Percentiles rank a stretch among this genome's conserved stretches.
These are phyloP conservation scores for Helicocarpus griseus DNA, from an alignment of 2,329 filamentous ascomycete genomes.

Conservation along the genomic window DNA sequence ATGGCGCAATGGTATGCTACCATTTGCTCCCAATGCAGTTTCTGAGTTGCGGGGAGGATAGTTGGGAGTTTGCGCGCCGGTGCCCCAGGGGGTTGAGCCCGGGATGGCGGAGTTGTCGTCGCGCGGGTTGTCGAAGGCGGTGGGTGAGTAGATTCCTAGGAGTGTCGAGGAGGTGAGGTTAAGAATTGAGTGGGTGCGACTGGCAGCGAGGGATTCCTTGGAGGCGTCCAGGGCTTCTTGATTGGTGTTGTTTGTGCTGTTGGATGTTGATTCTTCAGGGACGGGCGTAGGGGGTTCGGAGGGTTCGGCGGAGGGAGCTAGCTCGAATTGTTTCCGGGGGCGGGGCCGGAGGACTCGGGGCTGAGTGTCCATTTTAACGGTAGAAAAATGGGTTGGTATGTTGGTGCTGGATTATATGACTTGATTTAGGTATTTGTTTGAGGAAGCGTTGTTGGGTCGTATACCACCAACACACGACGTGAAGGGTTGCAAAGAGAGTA, in stretches of 20 bases:
- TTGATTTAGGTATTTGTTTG: no score
- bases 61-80: constrained; percentile 61
- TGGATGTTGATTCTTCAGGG: constrained; percentile 25
- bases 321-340: constrained; percentile 61
- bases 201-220: constrained; percentile 35
- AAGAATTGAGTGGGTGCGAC: constrained; percentile 65
- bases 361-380: constrained; percentile 10
- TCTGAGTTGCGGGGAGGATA: not conserved
- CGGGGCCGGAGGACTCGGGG: constrained; percentile 58
- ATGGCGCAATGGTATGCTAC: no score
- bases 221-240: constrained; percentile 11
- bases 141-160: constrained; percentile 77
- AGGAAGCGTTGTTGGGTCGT: no score
- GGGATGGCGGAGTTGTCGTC: constrained; percentile 31
- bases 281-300: constrained; percentile 32
- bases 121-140: constrained; percentile 40
- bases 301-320: constrained; percentile 40
- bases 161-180: constrained; percentile 86
- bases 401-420: no score
- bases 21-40: not conserved
- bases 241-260: constrained; percentile 8
- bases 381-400: no score
- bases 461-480: no score
- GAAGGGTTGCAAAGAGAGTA: no score
- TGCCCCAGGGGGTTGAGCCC: constrained; percentile 62